Conservation (phyloP, 306 rosid genomes). For the Myrica gale region DNA sequence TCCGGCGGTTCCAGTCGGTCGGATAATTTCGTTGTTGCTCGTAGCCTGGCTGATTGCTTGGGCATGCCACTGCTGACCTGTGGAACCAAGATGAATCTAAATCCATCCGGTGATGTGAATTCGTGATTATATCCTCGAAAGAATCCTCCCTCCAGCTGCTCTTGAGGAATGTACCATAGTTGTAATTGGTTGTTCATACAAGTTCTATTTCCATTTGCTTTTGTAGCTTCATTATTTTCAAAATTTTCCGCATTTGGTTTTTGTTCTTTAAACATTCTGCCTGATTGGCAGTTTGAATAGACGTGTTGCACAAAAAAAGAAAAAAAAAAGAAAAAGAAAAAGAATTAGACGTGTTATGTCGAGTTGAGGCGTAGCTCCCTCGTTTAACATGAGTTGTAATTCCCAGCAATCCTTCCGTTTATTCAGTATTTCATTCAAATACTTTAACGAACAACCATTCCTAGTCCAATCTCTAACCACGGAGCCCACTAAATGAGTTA, state of each 20-base stretch:
- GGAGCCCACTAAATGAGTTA: no score
- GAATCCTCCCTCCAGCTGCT: constrained; percentile 32
- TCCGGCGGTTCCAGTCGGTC: constrained; percentile 17
- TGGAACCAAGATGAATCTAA: constrained; percentile 15
- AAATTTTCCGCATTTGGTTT: constrained; percentile 37
- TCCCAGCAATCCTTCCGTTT: not conserved
- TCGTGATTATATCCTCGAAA: constrained; percentile 1
- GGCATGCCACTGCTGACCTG: constrained; percentile 27
- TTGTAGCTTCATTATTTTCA: constrained; percentile 44
- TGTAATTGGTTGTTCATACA: not conserved
- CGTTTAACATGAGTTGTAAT: not conserved
- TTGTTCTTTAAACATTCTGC: not conserved
- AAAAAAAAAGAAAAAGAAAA: no score
- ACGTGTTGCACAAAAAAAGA: not conserved
- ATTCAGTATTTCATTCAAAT: not conserved
- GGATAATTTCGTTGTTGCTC: not conserved
- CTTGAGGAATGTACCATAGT: constrained; percentile 37
- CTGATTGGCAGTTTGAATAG: constrained; percentile 11
- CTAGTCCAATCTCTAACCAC: no score
- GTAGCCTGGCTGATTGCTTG: constrained; percentile 20
- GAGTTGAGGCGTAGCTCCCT: not conserved
- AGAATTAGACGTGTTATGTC: no score
- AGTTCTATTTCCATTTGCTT: constrained; percentile 14
- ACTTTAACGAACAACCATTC: no score
- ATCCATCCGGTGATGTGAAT: not conserved